Percentiles rank a stretch among this genome's conserved stretches.
phyloP scores from a whole-genome alignment of 768 basidiomycete species.

The Mycena vitilis region DNA sequence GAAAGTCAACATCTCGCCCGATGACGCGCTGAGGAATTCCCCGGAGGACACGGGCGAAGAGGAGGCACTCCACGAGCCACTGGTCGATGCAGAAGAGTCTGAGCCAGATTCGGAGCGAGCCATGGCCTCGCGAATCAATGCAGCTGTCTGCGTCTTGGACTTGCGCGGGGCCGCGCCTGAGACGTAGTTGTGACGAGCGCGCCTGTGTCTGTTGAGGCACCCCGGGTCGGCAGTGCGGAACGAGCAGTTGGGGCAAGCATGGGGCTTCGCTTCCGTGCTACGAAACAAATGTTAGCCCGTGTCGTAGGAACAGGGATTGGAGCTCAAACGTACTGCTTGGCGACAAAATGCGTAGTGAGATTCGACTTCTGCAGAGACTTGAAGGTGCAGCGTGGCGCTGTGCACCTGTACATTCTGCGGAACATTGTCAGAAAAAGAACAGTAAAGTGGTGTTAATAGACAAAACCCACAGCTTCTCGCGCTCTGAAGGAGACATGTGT shows the following conservation, averaged over 20 bases:
- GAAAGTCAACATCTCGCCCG: no score
- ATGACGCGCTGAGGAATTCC: not conserved
- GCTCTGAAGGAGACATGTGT: constrained; percentile 17
- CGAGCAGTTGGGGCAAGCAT: constrained; percentile 10
- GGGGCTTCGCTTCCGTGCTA: constrained; percentile 19
- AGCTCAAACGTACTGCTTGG: constrained; percentile 17
- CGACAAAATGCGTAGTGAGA: constrained; percentile 10
- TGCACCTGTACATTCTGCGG: constrained; percentile 18
- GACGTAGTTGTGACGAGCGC: not conserved
- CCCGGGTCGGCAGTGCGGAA: constrained; percentile 20
- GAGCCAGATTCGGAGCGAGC: not conserved
- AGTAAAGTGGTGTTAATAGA: not conserved
- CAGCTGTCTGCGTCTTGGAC: not conserved
- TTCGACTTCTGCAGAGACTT: constrained; percentile 27
- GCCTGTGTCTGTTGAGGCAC: constrained; percentile 23
- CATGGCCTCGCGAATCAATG: not conserved
- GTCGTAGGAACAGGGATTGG: not conserved
- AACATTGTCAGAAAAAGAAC: not conserved
- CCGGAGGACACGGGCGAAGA: not conserved
- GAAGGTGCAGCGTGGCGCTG: constrained; percentile 3
- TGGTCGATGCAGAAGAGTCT: not conserved
- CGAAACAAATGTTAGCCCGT: not conserved
- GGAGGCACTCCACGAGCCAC: not conserved
- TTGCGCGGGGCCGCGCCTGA: not conserved
- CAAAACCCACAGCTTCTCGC: not conserved